phyloP scores from a whole-genome alignment of 768 basidiomycete genomes.

The Crucibulum laeve region DNA sequence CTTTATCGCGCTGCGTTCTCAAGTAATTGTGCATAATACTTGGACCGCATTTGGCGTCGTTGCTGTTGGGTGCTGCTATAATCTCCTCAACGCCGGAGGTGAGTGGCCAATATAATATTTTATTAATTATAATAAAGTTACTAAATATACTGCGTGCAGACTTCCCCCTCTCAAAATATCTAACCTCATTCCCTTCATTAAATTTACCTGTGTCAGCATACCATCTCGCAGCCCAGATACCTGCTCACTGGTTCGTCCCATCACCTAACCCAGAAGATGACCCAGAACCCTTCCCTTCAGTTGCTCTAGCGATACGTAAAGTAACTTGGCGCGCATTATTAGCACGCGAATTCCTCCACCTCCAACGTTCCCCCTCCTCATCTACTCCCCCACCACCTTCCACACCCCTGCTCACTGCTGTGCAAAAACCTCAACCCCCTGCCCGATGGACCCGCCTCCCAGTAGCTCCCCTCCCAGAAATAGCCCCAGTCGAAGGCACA shows the following conservation, averaged over 20 bases:
- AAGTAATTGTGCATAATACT: not conserved
- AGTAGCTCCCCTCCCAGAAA: not conserved
- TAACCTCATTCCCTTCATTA: slow-evolving; percentile 26
- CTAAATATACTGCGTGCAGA: slow-evolving; percentile 28
- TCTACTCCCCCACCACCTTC: slow-evolving; percentile 16
- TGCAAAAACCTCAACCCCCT: too few relatives aligned
- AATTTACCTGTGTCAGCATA: slow-evolving; percentile 46
- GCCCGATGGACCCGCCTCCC: not conserved
- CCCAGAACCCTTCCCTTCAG: slow-evolving; percentile 22
- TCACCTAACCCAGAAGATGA: slow-evolving; percentile 13
- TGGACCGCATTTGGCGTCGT: slow-evolving; percentile 55
- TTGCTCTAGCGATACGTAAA: slow-evolving; percentile 57
- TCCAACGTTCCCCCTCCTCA: not conserved
- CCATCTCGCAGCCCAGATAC: slow-evolving; percentile 72
- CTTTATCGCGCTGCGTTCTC: slow-evolving; percentile 28
- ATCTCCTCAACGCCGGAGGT: slow-evolving; percentile 57
- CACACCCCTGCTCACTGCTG: too few relatives aligned
- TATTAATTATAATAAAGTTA: not conserved
- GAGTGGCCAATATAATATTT: slow-evolving; percentile 11
- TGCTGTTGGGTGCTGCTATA: slow-evolving; percentile 79
- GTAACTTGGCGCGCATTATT: slow-evolving; percentile 71
- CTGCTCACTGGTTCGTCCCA: slow-evolving; percentile 52
- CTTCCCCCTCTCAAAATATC: slow-evolving; percentile 46
- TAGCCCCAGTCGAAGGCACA: not conserved
- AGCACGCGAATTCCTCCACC: slow-evolving; percentile 14